These are phyloP conservation scores for Cyclocybe cylindracea DNA, from an alignment of 768 basidiomycete species.

Conservation along the genomic window DNA sequence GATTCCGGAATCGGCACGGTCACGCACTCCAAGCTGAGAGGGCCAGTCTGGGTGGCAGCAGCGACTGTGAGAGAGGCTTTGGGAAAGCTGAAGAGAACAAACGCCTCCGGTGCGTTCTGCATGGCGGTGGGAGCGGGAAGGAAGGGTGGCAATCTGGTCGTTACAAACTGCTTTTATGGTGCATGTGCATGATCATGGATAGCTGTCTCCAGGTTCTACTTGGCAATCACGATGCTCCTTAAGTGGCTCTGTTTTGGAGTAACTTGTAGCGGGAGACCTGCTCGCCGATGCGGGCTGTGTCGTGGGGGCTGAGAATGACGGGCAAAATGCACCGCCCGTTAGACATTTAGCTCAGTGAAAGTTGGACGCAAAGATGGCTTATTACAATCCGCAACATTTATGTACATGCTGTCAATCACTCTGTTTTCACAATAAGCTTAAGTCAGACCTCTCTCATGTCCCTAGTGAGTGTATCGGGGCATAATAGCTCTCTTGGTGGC, in stretches of 20 bases:
- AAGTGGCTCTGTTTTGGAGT: no score
- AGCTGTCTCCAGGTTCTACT: no score
- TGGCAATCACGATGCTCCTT: no score
- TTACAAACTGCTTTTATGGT: constrained; percentile 2
- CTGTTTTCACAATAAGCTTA: no score
- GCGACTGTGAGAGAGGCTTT: constrained; percentile 42
- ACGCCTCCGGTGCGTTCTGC: constrained; percentile 42
- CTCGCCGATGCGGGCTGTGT: no score
- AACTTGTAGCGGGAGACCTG: no score
- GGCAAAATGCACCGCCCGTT: no score
- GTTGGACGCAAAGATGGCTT: no score
- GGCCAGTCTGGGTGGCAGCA: constrained; percentile 38
- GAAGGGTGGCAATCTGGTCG: neutral
- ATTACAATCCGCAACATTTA: no score
- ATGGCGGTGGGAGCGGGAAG: constrained; percentile 1
- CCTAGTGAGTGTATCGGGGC: neutral
- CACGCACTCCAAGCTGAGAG: constrained; percentile 62
- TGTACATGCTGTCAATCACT: no score
- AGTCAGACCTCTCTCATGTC: neutral
- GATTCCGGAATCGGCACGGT: constrained; percentile 44
- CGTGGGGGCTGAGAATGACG: no score
- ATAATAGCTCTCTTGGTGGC: neutral
- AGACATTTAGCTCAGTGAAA: no score
- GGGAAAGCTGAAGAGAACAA: constrained; percentile 54
- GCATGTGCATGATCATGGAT: neutral